Evolutionary conservation across 208 protist species (phyloP).

Genomic region (Trypanosoma scelopori): DNA sequence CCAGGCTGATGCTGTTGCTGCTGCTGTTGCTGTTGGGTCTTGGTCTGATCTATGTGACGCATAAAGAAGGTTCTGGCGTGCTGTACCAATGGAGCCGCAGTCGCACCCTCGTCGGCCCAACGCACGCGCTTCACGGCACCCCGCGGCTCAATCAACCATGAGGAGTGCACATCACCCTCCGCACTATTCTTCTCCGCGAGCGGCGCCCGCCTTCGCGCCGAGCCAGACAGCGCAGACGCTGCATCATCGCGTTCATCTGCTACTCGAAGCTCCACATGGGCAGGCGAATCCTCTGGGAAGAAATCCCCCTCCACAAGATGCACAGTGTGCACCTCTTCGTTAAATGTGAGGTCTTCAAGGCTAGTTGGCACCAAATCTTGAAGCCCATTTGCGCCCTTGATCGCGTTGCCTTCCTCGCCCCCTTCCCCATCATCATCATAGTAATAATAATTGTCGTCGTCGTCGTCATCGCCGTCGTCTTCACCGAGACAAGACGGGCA

Average conservation of each 20-base stretch:
- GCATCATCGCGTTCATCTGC: background rate
- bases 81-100: slow-evolving; percentile 35
- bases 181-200: background rate
- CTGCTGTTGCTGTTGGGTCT: too few relatives aligned
- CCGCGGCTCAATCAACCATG: background rate
- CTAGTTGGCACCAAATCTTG: slow-evolving; percentile 46
- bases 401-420: slow-evolving; percentile 6
- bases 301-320: slow-evolving; percentile 77
- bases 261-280: slow-evolving; percentile 12
- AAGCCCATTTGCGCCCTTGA: slow-evolving; percentile 4
- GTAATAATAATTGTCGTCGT: too few relatives aligned
- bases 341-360: slow-evolving; percentile 17
- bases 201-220: background rate
- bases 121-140: slow-evolving; percentile 37
- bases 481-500: too few relatives aligned
- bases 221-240: background rate
- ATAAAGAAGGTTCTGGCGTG: slow-evolving; percentile 66
- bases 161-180: background rate
- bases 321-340: slow-evolving; percentile 32
- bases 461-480: background rate
- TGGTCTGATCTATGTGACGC: slow-evolving; percentile 33
- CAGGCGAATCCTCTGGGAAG: slow-evolving; percentile 43
- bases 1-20: background rate
- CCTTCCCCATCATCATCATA: background rate
- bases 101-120: slow-evolving; percentile 52